Percentiles rank a stretch among this genome's conserved stretches.
phyloP scores from a whole-genome alignment of 2,329 filamentous ascomycete genomes.

The Xylaria sp. region DNA sequence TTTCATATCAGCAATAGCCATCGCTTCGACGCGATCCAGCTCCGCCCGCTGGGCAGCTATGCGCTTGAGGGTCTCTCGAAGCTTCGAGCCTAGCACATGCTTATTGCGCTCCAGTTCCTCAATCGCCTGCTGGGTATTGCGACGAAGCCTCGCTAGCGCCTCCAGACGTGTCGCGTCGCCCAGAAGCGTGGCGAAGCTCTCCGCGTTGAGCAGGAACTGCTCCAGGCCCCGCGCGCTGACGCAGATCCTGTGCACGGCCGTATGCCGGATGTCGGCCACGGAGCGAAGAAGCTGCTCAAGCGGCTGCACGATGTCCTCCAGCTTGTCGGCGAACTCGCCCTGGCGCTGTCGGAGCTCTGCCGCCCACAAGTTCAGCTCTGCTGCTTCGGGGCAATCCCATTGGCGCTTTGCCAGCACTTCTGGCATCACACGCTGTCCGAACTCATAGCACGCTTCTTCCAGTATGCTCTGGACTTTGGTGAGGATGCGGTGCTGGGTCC shows the following conservation, averaged over 20 bases:
- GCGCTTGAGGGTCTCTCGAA: conserved; percentile 1
- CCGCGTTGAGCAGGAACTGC: conserved; percentile 5
- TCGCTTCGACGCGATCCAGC: conserved; percentile 6
- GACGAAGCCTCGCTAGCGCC: not conserved
- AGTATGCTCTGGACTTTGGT: conserved; percentile 12
- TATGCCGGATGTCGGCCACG: conserved; percentile 2
- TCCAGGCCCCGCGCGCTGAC: conserved; percentile 15
- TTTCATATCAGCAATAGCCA: conserved; percentile 6
- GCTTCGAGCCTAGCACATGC: conserved; percentile 8
- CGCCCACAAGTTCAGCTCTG: conserved; percentile 15
- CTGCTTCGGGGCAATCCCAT: conserved; percentile 15
- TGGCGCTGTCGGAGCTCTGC: not conserved
- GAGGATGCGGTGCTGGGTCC: conserved; percentile 10
- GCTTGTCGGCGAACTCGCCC: not conserved
- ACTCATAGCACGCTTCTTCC: conserved; percentile 18
- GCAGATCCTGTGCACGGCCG: conserved; percentile 9
- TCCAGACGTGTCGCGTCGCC: not conserved
- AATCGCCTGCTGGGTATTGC: conserved; percentile 10
- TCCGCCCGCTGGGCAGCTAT: conserved; percentile 9
- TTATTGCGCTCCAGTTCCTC: conserved; percentile 20
- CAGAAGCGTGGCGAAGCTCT: conserved; percentile 2
- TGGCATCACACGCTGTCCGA: conserved; percentile 4
- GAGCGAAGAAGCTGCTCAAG: not conserved
- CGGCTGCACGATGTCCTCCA: not conserved
- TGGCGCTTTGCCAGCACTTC: not conserved